Percentiles rank a stretch among this genome's conserved stretches.
Conservation (phyloP, 805 yeast species). For the Yamadazyma laniorum region DNA sequence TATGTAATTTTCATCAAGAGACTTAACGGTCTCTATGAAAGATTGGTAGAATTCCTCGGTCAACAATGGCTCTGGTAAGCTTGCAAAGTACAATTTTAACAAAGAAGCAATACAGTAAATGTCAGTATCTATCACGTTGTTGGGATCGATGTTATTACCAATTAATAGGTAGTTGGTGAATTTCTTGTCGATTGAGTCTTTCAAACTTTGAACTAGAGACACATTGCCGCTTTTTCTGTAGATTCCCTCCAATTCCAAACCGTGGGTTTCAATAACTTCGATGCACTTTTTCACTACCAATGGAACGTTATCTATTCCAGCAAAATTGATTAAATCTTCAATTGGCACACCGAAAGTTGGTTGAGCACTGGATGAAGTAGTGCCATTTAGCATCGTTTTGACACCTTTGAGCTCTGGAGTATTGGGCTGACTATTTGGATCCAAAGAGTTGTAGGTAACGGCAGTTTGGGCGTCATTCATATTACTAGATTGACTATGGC, state of each 20-base stretch:
- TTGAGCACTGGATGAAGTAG: conserved; percentile 20
- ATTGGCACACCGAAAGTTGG: conserved; percentile 81
- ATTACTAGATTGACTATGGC: neutral
- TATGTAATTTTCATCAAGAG: conserved; percentile 44
- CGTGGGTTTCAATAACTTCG: conserved; percentile 79
- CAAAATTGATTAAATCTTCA: conserved; percentile 72
- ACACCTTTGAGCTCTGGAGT: conserved; percentile 37
- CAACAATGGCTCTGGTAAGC: conserved; percentile 83
- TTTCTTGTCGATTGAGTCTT: conserved; percentile 68
- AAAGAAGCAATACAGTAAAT: conserved; percentile 86
- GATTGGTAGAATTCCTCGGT: conserved; percentile 59
- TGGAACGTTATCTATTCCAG: conserved; percentile 88
- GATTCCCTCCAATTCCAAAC: conserved; percentile 83
- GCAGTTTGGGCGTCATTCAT: conserved; percentile 5
- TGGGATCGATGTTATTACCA: conserved; percentile 40
- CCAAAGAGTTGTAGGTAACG: conserved; percentile 27
- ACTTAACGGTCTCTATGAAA: conserved; percentile 67
- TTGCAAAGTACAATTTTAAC: conserved; percentile 77
- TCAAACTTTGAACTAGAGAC: conserved; percentile 68
- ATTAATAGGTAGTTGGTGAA: conserved; percentile 57
- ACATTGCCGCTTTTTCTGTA: conserved; percentile 84
- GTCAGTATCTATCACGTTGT: conserved; percentile 67
- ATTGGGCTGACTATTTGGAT: conserved; percentile 30
- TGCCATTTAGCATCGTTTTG: conserved; percentile 19
- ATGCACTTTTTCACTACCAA: conserved; percentile 85